Conservation (phyloP, 192 early-diverging fungal species). For the Coemansia sp. region DNA sequence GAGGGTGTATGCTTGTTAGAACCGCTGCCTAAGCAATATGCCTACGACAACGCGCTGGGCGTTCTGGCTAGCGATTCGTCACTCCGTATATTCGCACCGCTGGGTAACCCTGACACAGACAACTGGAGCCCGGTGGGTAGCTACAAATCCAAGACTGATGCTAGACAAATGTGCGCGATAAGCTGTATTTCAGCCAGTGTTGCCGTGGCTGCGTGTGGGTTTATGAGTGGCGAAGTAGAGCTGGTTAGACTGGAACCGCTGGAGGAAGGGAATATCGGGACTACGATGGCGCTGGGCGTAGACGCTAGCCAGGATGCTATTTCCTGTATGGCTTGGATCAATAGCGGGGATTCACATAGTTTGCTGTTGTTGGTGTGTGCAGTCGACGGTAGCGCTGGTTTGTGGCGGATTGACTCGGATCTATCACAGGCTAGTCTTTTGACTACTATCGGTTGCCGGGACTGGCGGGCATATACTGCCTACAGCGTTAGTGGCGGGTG, state of each 20-base stretch:
- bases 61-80: slow-evolving; percentile 45
- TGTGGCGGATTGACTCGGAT: slow-evolving; percentile 32
- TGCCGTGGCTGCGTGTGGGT: slow-evolving; percentile 36
- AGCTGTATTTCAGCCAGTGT: neutral
- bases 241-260: slow-evolving; percentile 17
- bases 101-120: slow-evolving; percentile 20
- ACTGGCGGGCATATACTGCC: slow-evolving; percentile 48
- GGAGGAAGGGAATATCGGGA: neutral
- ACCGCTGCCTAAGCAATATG: slow-evolving; percentile 22
- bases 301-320: neutral
- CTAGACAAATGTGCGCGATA: slow-evolving; percentile 33
- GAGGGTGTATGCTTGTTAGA: slow-evolving; percentile 40
- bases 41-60: slow-evolving; percentile 19
- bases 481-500: slow-evolving; percentile 15
- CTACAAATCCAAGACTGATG: slow-evolving; percentile 22
- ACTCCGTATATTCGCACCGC: slow-evolving; percentile 32
- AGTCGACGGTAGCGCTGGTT: slow-evolving; percentile 27
- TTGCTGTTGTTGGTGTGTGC: slow-evolving; percentile 28
- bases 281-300: slow-evolving; percentile 14
- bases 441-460: slow-evolving; percentile 8
- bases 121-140: slow-evolving; percentile 45
- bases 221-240: slow-evolving; percentile 29
- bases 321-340: slow-evolving; percentile 37
- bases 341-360: neutral
- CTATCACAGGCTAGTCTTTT: slow-evolving; percentile 16